Conservation (phyloP, 1,284 basidiomycete species). For the Fomes fomentarius region DNA sequence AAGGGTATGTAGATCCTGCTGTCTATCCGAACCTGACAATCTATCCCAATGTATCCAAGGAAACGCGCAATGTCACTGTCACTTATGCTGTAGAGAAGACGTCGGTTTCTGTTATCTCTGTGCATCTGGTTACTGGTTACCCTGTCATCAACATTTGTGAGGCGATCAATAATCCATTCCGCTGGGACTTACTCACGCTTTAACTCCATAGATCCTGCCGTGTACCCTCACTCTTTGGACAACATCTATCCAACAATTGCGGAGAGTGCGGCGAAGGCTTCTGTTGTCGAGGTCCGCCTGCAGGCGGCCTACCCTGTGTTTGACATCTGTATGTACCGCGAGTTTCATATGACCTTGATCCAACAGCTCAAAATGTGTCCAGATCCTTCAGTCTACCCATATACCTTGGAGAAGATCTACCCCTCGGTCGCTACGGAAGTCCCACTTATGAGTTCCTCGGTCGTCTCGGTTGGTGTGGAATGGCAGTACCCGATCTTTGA, state of each 20-base stretch:
- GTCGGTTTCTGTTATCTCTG: slow-evolving; percentile 2
- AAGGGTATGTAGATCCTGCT: slow-evolving; percentile 18
- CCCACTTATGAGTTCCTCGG: background rate
- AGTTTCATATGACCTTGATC: no score
- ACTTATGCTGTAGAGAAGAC: background rate
- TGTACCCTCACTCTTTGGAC: slow-evolving; percentile 38
- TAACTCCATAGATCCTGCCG: slow-evolving; percentile 37
- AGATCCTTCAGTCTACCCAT: slow-evolving; percentile 32
- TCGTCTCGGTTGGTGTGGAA: slow-evolving; percentile 10
- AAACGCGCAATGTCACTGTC: background rate
- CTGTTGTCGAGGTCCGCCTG: slow-evolving; percentile 8
- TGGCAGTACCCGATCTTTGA: slow-evolving; percentile 22
- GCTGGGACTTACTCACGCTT: background rate
- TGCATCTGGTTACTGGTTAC: slow-evolving; percentile 8
- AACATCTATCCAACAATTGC: slow-evolving; percentile 30
- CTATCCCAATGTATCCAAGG: slow-evolving; percentile 14
- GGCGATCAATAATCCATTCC: slow-evolving; percentile 3
- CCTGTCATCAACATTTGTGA: slow-evolving; percentile 28
- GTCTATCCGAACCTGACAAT: slow-evolving; percentile 25
- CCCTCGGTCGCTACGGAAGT: slow-evolving; percentile 8
- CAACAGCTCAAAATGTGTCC: no score
- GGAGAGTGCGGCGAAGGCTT: background rate
- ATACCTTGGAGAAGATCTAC: slow-evolving; percentile 19
- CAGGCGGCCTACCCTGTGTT: slow-evolving; percentile 26
- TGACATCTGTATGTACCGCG: slow-evolving; percentile 29